Percentiles rank a stretch among this genome's conserved stretches.
Conservation (phyloP, 2,329 filamentous ascomycete genomes). For the Ophiosphaerella narmari region DNA sequence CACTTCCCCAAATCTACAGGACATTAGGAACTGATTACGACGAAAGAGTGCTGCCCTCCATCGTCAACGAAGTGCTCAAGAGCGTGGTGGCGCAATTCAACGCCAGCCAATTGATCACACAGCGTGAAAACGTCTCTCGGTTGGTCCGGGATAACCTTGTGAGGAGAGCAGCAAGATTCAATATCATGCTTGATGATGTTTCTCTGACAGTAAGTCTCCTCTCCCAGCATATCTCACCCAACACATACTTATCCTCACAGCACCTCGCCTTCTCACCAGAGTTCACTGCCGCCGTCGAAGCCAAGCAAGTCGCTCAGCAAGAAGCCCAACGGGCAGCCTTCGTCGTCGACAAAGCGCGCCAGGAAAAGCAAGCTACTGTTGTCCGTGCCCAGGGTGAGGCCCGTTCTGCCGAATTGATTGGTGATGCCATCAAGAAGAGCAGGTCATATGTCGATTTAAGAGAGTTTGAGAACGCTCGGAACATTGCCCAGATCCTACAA, state of each 20-base stretch:
- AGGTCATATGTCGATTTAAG: conserved; percentile 95
- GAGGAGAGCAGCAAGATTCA: conserved; percentile 89
- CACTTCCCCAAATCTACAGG: conserved; percentile 94
- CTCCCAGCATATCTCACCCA: not conserved
- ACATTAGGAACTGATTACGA: conserved; percentile 96
- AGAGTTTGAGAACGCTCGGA: conserved; percentile 94
- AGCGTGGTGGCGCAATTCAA: conserved; percentile 98
- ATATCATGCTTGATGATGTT: conserved; percentile 96
- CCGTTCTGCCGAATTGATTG: conserved; percentile 94
- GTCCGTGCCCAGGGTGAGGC: conserved; percentile 99
- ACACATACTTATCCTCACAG: conserved; percentile 45
- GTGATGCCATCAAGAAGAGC: conserved; percentile 99
- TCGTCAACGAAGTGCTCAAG: conserved; percentile 99
- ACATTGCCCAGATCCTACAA: conserved; percentile 86
- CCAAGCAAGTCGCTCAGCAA: conserved; percentile 76
- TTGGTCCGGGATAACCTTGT: conserved; percentile 93
- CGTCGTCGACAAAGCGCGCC: conserved; percentile 96
- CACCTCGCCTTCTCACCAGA: conserved; percentile 72
- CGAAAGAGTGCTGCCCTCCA: conserved; percentile 95
- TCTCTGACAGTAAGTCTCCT: conserved; percentile 77
- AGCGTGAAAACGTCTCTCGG: conserved; percentile 93
- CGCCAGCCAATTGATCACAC: conserved; percentile 96
- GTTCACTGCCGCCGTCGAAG: conserved; percentile 71
- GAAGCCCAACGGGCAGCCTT: conserved; percentile 97
- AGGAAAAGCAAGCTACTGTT: conserved; percentile 99